Conservation (phyloP, 495 filamentous ascomycete species). For the Xylaria curta region DNA sequence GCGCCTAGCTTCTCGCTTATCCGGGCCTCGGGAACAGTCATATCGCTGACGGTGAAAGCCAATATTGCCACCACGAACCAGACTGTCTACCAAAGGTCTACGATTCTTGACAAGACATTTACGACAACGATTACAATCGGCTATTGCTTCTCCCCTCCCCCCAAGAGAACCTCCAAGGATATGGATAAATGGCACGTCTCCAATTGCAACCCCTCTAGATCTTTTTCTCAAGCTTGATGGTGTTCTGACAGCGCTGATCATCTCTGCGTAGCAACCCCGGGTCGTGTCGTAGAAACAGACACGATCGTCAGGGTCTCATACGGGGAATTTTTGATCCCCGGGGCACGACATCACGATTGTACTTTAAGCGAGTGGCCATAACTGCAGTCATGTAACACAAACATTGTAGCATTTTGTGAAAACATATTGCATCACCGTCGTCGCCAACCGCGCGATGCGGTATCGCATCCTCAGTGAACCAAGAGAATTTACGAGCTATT, state of each 20-base stretch:
- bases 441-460: not conserved
- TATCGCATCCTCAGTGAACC: not conserved
- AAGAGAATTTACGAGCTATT: not conserved
- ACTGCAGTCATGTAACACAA: not conserved
- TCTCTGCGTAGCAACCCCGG: not conserved
- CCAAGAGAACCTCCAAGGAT: not conserved
- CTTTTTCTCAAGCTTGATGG: conserved; percentile 3
- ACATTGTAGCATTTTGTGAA: not conserved
- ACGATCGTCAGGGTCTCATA: conserved; percentile 34
- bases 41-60: not conserved
- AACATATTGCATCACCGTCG: not conserved
- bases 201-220: conserved; percentile 18
- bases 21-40: not conserved
- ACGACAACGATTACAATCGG: not conserved
- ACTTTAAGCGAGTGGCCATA: not conserved
- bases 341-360: not conserved
- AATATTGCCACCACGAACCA: not conserved
- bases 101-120: not conserved
- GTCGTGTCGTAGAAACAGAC: conserved; percentile 15
- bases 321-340: conserved; percentile 12
- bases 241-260: conserved; percentile 4
- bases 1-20: conserved; percentile 2
- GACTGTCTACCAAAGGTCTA: not conserved
- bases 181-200: conserved; percentile 21
- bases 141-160: not conserved